phyloP scores from a whole-genome alignment of 768 basidiomycete species.

The Collybia sp. region DNA sequence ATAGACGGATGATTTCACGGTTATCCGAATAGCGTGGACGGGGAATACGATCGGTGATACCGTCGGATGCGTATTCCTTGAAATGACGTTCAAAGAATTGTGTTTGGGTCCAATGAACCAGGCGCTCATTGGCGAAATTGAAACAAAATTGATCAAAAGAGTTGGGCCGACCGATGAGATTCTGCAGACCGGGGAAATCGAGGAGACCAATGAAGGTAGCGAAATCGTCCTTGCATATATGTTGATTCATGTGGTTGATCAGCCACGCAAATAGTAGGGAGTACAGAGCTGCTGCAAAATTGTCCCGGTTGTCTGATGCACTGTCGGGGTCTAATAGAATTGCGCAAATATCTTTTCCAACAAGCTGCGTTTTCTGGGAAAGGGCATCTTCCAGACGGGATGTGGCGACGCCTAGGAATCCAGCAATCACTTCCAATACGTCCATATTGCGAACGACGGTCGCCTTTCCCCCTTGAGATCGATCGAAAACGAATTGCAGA shows the following conservation, averaged over 20 bases:
- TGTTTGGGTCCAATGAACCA: constrained; percentile 46
- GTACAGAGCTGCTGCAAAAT: constrained; percentile 92
- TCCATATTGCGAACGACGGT: constrained; percentile 89
- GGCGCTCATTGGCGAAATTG: constrained; percentile 81
- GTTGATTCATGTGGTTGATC: constrained; percentile 94
- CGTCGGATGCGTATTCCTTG: constrained; percentile 58
- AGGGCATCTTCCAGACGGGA: constrained; percentile 72
- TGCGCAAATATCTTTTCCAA: constrained; percentile 93
- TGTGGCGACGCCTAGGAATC: constrained; percentile 83
- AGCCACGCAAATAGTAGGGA: constrained; percentile 95
- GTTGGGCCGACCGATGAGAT: constrained; percentile 82
- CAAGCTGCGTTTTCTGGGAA: constrained; percentile 87
- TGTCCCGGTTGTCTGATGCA: constrained; percentile 89
- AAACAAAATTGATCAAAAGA: constrained; percentile 87
- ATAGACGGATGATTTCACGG: constrained; percentile 74
- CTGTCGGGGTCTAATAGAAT: constrained; percentile 94
- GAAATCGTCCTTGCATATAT: constrained; percentile 91
- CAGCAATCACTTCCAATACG: constrained; percentile 76
- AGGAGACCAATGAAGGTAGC: constrained; percentile 89
- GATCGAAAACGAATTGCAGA: constrained; percentile 85
- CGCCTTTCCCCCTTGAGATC: constrained; percentile 82
- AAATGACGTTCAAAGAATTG: constrained; percentile 72
- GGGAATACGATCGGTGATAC: constrained; percentile 62
- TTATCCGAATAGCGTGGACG: constrained; percentile 75
- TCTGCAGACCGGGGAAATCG: constrained; percentile 91